These are phyloP conservation scores for Russula emetica DNA, from an alignment of 768 basidiomycete species.

Conservation along the genomic window DNA sequence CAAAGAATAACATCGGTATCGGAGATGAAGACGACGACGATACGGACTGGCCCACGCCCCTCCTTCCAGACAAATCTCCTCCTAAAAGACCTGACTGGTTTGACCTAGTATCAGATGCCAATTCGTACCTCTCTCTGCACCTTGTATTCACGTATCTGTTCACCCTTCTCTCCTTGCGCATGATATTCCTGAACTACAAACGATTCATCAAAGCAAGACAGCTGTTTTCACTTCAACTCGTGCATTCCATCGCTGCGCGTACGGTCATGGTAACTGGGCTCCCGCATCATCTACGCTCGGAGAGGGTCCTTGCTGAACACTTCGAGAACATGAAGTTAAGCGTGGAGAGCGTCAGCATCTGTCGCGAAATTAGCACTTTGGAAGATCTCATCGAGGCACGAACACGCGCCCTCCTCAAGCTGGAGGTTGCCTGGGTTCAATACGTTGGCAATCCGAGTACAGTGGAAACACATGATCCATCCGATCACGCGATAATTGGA, in stretches of 20 bases:
- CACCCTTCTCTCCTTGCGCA: conserved; percentile 78
- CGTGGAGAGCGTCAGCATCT: conserved; percentile 91
- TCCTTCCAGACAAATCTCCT: conserved; percentile 31
- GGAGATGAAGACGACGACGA: conserved; percentile 48
- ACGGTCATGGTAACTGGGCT: conserved; percentile 86
- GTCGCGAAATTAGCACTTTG: conserved; percentile 73
- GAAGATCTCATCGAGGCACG: conserved; percentile 70
- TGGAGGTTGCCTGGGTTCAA: conserved; percentile 83
- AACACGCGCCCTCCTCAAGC: conserved; percentile 69
- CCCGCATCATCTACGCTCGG: conserved; percentile 79
- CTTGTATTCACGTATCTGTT: conserved; percentile 93
- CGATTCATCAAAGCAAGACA: conserved; percentile 88
- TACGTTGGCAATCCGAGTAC: conserved; percentile 94
- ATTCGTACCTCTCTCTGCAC: conserved; percentile 84
- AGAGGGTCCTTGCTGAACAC: conserved; percentile 84
- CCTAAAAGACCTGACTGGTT: conserved; percentile 53
- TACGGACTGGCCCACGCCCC: conserved; percentile 27
- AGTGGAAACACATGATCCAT: conserved; percentile 75
- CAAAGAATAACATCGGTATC: conserved; percentile 74
- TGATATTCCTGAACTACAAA: conserved; percentile 84
- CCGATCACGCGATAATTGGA: conserved; percentile 47
- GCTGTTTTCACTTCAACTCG: conserved; percentile 89
- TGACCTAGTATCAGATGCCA: conserved; percentile 86
- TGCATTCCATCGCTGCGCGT: conserved; percentile 90
- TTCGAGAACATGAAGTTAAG: conserved; percentile 84